Evolutionary conservation across 2,329 filamentous ascomycete species (phyloP), one percentile per base, ranked within the genome.

Genomic region (Claviceps humidiphila): DNA sequence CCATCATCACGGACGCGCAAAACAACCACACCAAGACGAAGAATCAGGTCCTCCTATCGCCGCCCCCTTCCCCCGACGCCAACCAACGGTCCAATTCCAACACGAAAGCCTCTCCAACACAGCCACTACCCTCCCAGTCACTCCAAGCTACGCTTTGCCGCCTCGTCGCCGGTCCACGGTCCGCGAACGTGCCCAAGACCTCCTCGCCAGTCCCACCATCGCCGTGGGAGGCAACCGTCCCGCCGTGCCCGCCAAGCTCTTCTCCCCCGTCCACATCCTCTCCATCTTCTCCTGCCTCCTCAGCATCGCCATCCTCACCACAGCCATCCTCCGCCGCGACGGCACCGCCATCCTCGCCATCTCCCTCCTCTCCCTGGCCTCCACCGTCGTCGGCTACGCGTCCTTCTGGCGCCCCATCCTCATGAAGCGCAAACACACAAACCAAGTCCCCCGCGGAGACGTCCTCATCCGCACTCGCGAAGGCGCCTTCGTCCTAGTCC

Each of bases 381-480:
- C 76, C 17, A 75, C 71, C 16, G 65, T 81, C 2, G 72, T 77
- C 3, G 77, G 80, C 22, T 73, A 75, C 54, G 79, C 79, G 8
- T 78, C 76, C 3, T 74, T 72, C 62, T 84, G 80, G 80, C 66
- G 68, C 38, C 77, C 80, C 0, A 66, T 74, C 9, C 68, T 82
- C 20, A 76, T 74, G 66, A 70, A 70, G 39, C 73, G 78, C 24
- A 69, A 67, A 48, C 70, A 74, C 51, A 71, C 63, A 6, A 70
- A 72, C 34, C 62, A 70, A 20, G 74, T 80, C 0, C 79, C 78
- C 1, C 58, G 57, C 2, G 79, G 78, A 1, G 79, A 83, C 56
- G 72, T 84, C n/a, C 72, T 82, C 30, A 81, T 83, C 52, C 72
- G 75, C 30, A 82, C 80, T 1, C 73, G 78, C 5, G 74, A 78